Evolutionary conservation across 306 rosid genomes (phyloP), one percentile per base, ranked within the genome.

Genomic region (Prunus dulcis): DNA sequence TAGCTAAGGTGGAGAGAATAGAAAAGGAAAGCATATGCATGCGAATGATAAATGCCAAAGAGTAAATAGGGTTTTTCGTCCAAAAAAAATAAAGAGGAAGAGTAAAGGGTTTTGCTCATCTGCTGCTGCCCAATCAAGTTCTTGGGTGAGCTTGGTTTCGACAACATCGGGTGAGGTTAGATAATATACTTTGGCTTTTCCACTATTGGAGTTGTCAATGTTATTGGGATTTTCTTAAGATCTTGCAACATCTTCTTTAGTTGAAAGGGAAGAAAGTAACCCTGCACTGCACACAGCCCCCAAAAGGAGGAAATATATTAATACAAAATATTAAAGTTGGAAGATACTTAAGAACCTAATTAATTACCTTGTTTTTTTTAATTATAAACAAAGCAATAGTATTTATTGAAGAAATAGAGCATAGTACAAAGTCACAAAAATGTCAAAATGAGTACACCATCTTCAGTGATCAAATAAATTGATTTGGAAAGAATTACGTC

Each of bases 11-110:
- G 71, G 53, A 15, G 73, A 52, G 60, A 12, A 9, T 20, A 18
- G 82, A 78, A 72, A 78, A 53, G 30, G 72, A 71, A 78, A 64
- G 82, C 34, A 46, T 51, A 52, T 60, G 75, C 51, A 58, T 68
- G 69, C 75, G 75, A 67, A 67, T 32, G 1, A n/a, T 20, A 30
- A 47, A 25, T 9, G 17, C 23, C 49, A 25, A 47, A 25, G 61
- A 3, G 15, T 25, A 30, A 34, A 19, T 3, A 32, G 46, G 20
- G 64, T 23, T 71, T 30, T 28, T 28, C 3, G 3, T 28, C 30
- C 30, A 0, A 28, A 28, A 28, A 28, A 2, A 28, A 28, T 23
- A 23, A 23, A 23, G 25, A 23, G 1, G 25, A 47, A 23, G 46
- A 3, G 9, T 25, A 30, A 34, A 32, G 73, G 20, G 64, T 12